These are phyloP conservation scores for Diophrys sp. DNA, from an alignment of 73 alveolate genomes.

Conservation along the genomic window DNA sequence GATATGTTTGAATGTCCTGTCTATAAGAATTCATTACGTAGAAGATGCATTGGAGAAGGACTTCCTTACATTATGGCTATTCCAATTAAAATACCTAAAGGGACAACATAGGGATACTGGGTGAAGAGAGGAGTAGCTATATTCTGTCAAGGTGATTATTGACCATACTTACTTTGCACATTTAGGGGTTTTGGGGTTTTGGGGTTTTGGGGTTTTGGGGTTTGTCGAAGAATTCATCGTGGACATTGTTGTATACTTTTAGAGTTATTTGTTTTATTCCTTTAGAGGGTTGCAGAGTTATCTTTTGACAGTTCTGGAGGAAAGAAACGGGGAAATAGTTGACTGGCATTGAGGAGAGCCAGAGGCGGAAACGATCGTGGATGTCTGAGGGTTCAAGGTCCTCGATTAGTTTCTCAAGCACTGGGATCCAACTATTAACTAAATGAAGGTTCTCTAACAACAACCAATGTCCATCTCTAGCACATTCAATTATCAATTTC, in stretches of 20 bases:
- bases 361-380: constrained; percentile 44
- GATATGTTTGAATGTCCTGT: constrained; percentile 40
- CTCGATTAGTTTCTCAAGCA: constrained; percentile 46
- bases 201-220: constrained; percentile 12
- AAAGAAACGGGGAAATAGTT: constrained; percentile 59
- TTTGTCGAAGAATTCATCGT: constrained; percentile 18
- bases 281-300: constrained; percentile 50
- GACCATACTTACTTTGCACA: background rate
- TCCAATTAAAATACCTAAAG: constrained; percentile 20
- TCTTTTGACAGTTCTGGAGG: constrained; percentile 49
- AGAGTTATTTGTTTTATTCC: constrained; percentile 52
- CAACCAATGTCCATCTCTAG: constrained; percentile 58
- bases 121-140: constrained; percentile 56
- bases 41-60: constrained; percentile 26
- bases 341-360: constrained; percentile 69
- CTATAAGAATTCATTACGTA: constrained; percentile 36
- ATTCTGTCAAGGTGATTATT: constrained; percentile 40
- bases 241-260: constrained; percentile 38
- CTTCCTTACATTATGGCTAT: constrained; percentile 23
- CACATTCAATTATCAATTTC: constrained; percentile 33
- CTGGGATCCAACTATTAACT: constrained; percentile 50
- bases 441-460: constrained; percentile 56
- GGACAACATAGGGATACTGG: constrained; percentile 47
- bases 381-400: constrained; percentile 9
- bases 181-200: background rate